phyloP scores from a whole-genome alignment of 2,329 filamentous ascomycete species.

The Neofusicoccum sp. region DNA sequence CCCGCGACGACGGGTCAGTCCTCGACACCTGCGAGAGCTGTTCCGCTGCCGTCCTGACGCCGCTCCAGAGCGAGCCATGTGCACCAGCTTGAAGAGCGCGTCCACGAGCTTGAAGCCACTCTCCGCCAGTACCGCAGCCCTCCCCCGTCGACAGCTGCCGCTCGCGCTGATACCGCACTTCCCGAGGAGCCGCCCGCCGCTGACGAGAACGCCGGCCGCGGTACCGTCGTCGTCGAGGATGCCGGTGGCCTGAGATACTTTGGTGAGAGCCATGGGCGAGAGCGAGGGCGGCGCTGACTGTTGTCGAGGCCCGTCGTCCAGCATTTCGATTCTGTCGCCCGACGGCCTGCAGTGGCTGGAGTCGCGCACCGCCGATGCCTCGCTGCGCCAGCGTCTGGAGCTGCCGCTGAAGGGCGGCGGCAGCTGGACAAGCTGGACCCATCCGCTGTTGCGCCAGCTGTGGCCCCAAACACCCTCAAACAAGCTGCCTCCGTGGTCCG shows the following conservation, averaged over 20 bases:
- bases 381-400: conserved; percentile 5
- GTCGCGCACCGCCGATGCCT: conserved; percentile 2
- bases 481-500: not conserved
- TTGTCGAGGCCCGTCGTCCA: conserved; percentile 5
- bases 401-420: conserved; percentile 1
- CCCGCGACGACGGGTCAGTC: not conserved
- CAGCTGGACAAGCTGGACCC: conserved; percentile 3
- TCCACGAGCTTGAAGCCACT: not conserved
- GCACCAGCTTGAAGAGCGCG: not conserved
- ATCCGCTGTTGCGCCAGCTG: not conserved
- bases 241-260: conserved; percentile 12
- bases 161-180: no score
- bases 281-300: not conserved
- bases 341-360: conserved; percentile 6
- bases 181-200: not conserved
- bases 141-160: not conserved
- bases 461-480: not conserved
- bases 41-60: not conserved
- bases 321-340: conserved; percentile 1
- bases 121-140: not conserved
- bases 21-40: rapidly evolving
- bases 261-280: not conserved
- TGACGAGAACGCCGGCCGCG: not conserved
- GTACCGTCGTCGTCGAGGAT: not conserved
- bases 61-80: not conserved